These are phyloP conservation scores for Fusarium sp. DNA, from an alignment of 2,329 filamentous ascomycete species.

Conservation along the genomic window DNA sequence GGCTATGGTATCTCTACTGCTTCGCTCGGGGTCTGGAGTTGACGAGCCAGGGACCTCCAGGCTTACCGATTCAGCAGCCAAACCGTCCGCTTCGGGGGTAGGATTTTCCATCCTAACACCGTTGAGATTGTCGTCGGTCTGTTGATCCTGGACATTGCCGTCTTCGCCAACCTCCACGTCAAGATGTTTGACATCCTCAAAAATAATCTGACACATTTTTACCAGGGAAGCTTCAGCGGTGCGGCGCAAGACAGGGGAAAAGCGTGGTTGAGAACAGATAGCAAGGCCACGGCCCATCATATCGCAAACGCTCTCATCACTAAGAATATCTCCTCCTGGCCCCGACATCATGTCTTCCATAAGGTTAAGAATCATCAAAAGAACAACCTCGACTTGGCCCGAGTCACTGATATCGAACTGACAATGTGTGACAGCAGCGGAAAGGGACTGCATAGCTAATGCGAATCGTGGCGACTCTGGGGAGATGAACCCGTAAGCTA, in stretches of 20 bases:
- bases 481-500: conserved; percentile 92
- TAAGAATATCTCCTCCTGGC: conserved; percentile 90
- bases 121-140: conserved; percentile 76
- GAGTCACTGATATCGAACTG: conserved; percentile 97
- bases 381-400: conserved; percentile 92
- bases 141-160: conserved; percentile 72
- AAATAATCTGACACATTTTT: conserved; percentile 98
- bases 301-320: conserved; percentile 97
- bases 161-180: conserved; percentile 77
- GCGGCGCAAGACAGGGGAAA: conserved; percentile 89
- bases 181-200: conserved; percentile 89
- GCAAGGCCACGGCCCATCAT: conserved; percentile 99
- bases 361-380: conserved; percentile 92
- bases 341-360: conserved; percentile 99
- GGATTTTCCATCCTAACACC: conserved; percentile 80
- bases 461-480: conserved; percentile 86
- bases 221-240: conserved; percentile 98
- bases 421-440: conserved; percentile 95
- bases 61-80: conserved; percentile 34
- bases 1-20: conserved; percentile 66
- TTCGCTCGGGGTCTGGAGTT: conserved; percentile 40
- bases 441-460: conserved; percentile 93
- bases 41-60: conserved; percentile 34
- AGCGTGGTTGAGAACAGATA: conserved; percentile 93
- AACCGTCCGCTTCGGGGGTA: conserved; percentile 34